Base-by-base conservation (phyloP, 169 alveolate species). In the Plasmodium coatneyi region DNA sequence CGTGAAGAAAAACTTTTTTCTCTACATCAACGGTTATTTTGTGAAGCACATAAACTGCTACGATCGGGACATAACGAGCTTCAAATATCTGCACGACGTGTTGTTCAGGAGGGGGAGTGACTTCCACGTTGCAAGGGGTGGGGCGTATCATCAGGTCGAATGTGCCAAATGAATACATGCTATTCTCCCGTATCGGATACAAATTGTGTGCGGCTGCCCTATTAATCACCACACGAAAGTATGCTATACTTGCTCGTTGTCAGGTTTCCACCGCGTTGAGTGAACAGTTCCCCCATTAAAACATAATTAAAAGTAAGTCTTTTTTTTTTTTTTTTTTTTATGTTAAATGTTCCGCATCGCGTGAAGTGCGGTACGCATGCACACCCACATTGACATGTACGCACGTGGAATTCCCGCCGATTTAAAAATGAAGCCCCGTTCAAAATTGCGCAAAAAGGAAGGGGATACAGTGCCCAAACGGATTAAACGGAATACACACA, bases 1-100 rank as follows among this genome's bases (percentile, higher is more conserved):
- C 6, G 14, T 91, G 36, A 91, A 91, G 66, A 91, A 91, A 43
- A 80, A 91, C 49, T 91, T 91, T 39, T 91, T 91, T 71, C 30
- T 91, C 60, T 91, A 91, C 56, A 91, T 70, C 19, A 46, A 46
- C 12, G 95, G 95, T 41, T 91, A 91, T 36, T 66, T 80, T 39
- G 76, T 91, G 54, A 91, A 91, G 60, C 92, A 91, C 78, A 91
- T 91, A 70, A 91, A 91, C 82, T 91, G 82, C 60, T 71, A 41
- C 43, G 84, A 91, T 12, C 9, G 39, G 49, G 66, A 91, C 80
- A 91, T 91, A 10, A 91, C 92, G 34, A 46, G 54, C 56, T 91
- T 71, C 39, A 91, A 91, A 30, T 91, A 91, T 71, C 46, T 91
- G 32, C 82, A 56, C 46, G 82, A 91, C 39, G 52, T 91, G 25